Conservation (phyloP, 2,329 filamentous ascomycete genomes). For the Karstenula rhodostoma region DNA sequence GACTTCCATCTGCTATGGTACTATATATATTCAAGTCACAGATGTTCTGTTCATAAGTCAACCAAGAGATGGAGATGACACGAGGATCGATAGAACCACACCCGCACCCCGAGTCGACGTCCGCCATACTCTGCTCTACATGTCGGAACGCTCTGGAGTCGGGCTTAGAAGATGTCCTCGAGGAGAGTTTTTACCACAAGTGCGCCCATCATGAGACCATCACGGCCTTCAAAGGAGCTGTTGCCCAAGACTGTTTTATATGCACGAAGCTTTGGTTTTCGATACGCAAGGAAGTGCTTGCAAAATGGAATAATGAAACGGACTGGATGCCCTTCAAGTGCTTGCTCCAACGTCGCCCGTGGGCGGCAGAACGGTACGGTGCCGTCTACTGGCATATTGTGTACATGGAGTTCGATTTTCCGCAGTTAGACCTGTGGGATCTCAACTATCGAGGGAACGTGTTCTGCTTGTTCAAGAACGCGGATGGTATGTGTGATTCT, state of each 20-base stretch:
- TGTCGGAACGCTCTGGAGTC: not conserved
- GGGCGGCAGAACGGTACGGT: constrained; percentile 3
- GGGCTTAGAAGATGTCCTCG: not conserved
- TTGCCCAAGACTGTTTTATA: not conserved
- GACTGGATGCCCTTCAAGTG: not conserved
- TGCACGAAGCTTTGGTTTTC: not conserved
- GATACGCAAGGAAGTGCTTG: not conserved
- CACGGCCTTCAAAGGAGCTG: not conserved
- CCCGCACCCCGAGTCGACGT: not conserved
- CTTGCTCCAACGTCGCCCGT: not conserved
- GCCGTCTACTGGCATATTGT: constrained; percentile 6
- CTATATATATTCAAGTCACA: not conserved
- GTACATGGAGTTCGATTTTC: not conserved
- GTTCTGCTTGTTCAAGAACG: constrained; percentile 1
- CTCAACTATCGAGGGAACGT: constrained; percentile 4
- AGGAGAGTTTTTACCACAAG: not conserved
- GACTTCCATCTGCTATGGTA: not conserved
- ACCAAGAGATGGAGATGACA: not conserved
- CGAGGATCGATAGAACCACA: not conserved
- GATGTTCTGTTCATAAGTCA: not conserved
- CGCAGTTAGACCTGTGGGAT: not conserved
- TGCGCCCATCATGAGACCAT: not conserved
- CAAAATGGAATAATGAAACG: not conserved
- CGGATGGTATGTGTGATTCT: not conserved
- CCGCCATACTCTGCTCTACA: not conserved